These are phyloP conservation scores for Trichophyton benhamiae DNA, from an alignment of 2,329 filamentous ascomycete species.

Conservation along the genomic window DNA sequence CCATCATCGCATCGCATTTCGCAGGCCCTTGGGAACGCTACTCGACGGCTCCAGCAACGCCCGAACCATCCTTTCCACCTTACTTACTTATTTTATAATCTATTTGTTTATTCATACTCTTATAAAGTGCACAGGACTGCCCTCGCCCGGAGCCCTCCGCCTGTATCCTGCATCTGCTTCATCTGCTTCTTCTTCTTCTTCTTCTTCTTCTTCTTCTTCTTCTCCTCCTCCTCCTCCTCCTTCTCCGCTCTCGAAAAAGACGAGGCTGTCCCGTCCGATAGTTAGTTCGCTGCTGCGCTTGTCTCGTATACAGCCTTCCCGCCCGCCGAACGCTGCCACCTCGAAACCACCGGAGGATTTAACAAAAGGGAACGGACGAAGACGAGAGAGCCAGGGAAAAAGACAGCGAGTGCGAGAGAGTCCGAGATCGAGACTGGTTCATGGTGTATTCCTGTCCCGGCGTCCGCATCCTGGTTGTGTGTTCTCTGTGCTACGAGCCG, in stretches of 20 bases:
- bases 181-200: not conserved
- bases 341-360: too few relatives aligned
- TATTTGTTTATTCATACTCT: not conserved
- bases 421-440: not conserved
- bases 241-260: not conserved
- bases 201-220: not conserved
- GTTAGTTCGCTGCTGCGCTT: too few relatives aligned
- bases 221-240: not conserved
- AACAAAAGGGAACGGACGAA: too few relatives aligned
- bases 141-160: not conserved
- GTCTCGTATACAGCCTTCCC: too few relatives aligned
- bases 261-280: not conserved
- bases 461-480: not conserved
- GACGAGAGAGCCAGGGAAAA: not conserved
- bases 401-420: not conserved
- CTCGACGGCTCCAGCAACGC: too few relatives aligned
- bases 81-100: not conserved
- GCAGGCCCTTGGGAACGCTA: not conserved
- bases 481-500: not conserved
- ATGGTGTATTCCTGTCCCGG: not conserved
- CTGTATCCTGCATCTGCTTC: too few relatives aligned
- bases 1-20: not conserved
- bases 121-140: not conserved
- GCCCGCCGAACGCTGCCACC: too few relatives aligned
- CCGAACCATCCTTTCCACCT: not conserved